Percentiles rank a stretch among this genome's conserved stretches.
Evolutionary conservation across 805 yeast species (phyloP).

Genomic region (Candida xyloterini): DNA sequence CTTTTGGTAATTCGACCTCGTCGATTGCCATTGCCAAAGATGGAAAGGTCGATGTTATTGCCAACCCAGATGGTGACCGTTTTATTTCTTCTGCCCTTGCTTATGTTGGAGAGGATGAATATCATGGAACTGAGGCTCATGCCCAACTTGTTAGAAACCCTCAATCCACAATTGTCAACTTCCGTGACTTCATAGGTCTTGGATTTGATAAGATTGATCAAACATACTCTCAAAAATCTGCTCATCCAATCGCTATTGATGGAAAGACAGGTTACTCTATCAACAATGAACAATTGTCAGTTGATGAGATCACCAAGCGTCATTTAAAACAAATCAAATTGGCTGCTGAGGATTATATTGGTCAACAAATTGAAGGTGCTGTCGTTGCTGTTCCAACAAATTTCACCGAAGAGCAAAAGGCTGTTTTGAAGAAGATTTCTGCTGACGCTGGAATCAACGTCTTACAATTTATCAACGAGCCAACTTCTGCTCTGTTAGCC

Average conservation of each 20-base stretch:
- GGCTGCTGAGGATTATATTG: conserved; percentile 92
- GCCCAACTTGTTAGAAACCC: conserved; percentile 92
- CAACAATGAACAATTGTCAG: conserved; percentile 55
- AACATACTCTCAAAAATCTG: conserved; percentile 59
- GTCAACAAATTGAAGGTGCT: conserved; percentile 73
- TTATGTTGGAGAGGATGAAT: conserved; percentile 92
- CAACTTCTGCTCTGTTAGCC: conserved; percentile 86
- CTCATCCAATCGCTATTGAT: conserved; percentile 58
- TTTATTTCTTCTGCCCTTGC: conserved; percentile 90
- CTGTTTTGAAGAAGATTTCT: conserved; percentile 59
- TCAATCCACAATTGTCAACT: conserved; percentile 77
- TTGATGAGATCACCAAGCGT: conserved; percentile 78
- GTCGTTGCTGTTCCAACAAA: conserved; percentile 91
- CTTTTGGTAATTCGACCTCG: conserved; percentile 94
- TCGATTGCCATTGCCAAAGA: conserved; percentile 90
- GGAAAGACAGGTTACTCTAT: conserved; percentile 72
- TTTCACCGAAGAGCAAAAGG: conserved; percentile 71
- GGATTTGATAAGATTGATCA: conserved; percentile 67
- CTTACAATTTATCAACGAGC: conserved; percentile 87
- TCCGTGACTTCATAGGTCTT: conserved; percentile 89
- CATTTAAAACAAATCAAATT: conserved; percentile 76
- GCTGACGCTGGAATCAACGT: conserved; percentile 72
- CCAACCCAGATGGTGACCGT: conserved; percentile 99
- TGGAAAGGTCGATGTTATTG: conserved; percentile 94
- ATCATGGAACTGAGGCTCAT: conserved; percentile 94